Percentiles rank a stretch among this genome's conserved stretches.
Evolutionary conservation across 2,329 filamentous ascomycete species (phyloP).

Genomic region (Alternaria burnsii): DNA sequence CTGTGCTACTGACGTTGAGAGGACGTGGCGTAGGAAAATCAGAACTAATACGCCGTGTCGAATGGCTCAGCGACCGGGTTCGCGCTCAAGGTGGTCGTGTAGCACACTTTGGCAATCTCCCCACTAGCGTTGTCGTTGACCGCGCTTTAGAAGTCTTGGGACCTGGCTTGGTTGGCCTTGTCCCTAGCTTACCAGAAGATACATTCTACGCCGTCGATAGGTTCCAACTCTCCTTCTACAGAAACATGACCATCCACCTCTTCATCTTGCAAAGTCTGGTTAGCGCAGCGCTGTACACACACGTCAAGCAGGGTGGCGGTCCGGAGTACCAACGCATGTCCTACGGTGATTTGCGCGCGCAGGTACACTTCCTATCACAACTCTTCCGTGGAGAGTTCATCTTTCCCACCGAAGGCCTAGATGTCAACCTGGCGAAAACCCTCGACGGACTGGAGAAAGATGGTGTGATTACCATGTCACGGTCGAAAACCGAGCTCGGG

Average conservation of each 20-base stretch:
- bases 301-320: conserved; percentile 89
- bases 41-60: conserved; percentile 84
- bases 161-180: conserved; percentile 82
- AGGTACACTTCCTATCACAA: conserved; percentile 87
- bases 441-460: conserved; percentile 80
- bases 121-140: conserved; percentile 83
- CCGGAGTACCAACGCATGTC: conserved; percentile 80
- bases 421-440: conserved; percentile 81
- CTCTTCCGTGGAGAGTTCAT: conserved; percentile 98
- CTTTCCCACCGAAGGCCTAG: conserved; percentile 86
- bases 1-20: conserved; percentile 87
- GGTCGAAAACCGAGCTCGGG: conserved; percentile 48
- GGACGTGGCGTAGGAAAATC: conserved; percentile 89
- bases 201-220: conserved; percentile 93
- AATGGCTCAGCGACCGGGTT: conserved; percentile 87
- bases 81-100: conserved; percentile 88
- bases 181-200: conserved; percentile 83
- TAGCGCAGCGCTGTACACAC: conserved; percentile 87
- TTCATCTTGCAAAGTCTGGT: conserved; percentile 95
- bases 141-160: conserved; percentile 91
- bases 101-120: conserved; percentile 86
- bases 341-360: conserved; percentile 75
- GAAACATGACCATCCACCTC: conserved; percentile 98
- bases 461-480: conserved; percentile 74
- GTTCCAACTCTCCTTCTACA: conserved; percentile 97